Conservation (phyloP, 345 rosid genomes). For the Eucalyptus dawsonii region DNA sequence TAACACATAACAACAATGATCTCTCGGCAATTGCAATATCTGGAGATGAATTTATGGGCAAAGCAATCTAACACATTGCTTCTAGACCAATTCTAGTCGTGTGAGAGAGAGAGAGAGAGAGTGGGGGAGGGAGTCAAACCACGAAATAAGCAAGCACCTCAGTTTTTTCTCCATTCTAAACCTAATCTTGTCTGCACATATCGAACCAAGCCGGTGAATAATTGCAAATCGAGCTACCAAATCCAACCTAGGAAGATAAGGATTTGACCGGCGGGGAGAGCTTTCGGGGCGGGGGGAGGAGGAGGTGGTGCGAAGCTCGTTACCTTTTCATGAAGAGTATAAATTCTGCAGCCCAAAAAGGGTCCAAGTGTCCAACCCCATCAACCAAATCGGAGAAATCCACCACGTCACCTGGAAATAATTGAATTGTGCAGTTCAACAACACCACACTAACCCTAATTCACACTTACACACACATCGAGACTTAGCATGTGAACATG, state of each 20-base stretch:
- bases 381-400: neutral
- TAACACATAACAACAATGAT: neutral
- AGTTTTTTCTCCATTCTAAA: neutral
- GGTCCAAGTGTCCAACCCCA: neutral
- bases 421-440: neutral
- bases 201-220: neutral
- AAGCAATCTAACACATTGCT: neutral
- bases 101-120: fast-evolving
- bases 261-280: neutral
- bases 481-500: neutral
- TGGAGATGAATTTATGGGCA: neutral
- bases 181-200: neutral
- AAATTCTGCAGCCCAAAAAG: neutral
- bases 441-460: neutral
- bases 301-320: neutral
- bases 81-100: neutral
- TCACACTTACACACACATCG: neutral
- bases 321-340: neutral
- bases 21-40: neutral
- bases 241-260: neutral
- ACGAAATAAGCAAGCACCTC: neutral
- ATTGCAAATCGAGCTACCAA: neutral
- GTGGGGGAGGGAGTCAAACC: neutral
- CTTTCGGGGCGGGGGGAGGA: neutral
- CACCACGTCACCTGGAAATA: neutral